Conservation (phyloP, 352 stramenopile species). For the Globisporangium uncinulatum region DNA sequence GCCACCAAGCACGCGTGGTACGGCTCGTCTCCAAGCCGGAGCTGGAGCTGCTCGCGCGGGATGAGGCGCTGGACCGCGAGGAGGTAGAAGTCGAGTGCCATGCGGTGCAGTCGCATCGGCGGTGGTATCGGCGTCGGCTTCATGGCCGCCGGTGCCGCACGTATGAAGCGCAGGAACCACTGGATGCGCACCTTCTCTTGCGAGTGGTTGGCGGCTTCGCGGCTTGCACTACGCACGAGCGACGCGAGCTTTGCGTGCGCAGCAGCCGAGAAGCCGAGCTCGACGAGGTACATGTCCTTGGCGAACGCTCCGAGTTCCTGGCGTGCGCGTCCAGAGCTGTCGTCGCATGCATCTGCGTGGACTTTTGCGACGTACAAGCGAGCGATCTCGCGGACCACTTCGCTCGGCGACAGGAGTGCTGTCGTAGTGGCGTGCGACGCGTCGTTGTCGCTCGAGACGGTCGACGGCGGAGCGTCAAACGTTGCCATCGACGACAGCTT, state of each 20-base stretch:
- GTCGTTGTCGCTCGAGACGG: neutral
- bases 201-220: slow-evolving; percentile 17
- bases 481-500: neutral
- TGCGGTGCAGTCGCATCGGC: slow-evolving; percentile 24
- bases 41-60: slow-evolving; percentile 28
- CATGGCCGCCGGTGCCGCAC: slow-evolving; percentile 11
- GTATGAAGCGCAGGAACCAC: slow-evolving; percentile 62
- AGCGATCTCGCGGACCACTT: slow-evolving; percentile 52
- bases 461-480: neutral
- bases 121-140: slow-evolving; percentile 10
- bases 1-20: slow-evolving; percentile 38
- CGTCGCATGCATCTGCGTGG: slow-evolving; percentile 26
- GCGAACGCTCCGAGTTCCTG: slow-evolving; percentile 43
- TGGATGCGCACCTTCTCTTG: slow-evolving; percentile 54
- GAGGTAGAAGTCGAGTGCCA: slow-evolving; percentile 57
- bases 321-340: slow-evolving; percentile 28
- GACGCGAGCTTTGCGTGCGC: slow-evolving; percentile 49
- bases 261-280: slow-evolving; percentile 56
- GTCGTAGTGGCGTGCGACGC: neutral
- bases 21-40: slow-evolving; percentile 41
- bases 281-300: slow-evolving; percentile 49
- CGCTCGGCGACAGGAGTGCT: slow-evolving; percentile 12
- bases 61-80: slow-evolving; percentile 41
- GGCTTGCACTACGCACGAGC: slow-evolving; percentile 39
- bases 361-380: slow-evolving; percentile 66